Conservation (phyloP, 2,329 filamentous ascomycete genomes). For the Cryphonectria parasitica region DNA sequence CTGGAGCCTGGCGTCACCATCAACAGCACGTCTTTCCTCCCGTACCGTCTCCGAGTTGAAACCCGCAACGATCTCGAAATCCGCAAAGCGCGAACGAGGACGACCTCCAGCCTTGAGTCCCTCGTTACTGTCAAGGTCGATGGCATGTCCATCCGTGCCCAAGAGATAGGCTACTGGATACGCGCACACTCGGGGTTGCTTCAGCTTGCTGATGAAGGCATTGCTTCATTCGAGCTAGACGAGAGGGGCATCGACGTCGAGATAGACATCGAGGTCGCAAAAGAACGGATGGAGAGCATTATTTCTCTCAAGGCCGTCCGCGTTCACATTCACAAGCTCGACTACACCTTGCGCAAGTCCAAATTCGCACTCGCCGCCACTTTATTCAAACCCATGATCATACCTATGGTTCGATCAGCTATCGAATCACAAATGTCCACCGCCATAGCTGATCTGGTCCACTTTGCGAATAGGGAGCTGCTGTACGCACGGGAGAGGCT, state of each 20-base stretch:
- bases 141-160: conserved; percentile 80
- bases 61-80: conserved; percentile 88
- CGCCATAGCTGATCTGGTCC: conserved; percentile 71
- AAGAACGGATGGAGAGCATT: conserved; percentile 78
- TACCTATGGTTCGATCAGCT: conserved; percentile 77
- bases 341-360: conserved; percentile 75
- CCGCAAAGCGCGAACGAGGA: conserved; percentile 74
- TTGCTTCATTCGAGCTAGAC: conserved; percentile 84
- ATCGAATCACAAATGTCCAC: conserved; percentile 78
- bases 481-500: conserved; percentile 85
- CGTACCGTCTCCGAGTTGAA: conserved; percentile 78
- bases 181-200: conserved; percentile 77
- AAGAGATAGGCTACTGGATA: conserved; percentile 90
- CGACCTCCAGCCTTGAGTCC: conserved; percentile 67
- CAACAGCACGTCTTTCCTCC: conserved; percentile 86
- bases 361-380: conserved; percentile 79
- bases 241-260: conserved; percentile 85
- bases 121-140: conserved; percentile 78
- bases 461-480: conserved; percentile 80
- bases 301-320: conserved; percentile 75
- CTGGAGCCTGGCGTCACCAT: conserved; percentile 85
- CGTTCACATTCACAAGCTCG: conserved; percentile 84
- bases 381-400: conserved; percentile 81
- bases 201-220: conserved; percentile 78
- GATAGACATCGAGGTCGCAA: conserved; percentile 81